A percentile compares a stretch with the other conserved stretches of the same genome.
Evolutionary conservation across 139 green algal genomes (phyloP).

Genomic region (Chlamydomonas applanata): DNA sequence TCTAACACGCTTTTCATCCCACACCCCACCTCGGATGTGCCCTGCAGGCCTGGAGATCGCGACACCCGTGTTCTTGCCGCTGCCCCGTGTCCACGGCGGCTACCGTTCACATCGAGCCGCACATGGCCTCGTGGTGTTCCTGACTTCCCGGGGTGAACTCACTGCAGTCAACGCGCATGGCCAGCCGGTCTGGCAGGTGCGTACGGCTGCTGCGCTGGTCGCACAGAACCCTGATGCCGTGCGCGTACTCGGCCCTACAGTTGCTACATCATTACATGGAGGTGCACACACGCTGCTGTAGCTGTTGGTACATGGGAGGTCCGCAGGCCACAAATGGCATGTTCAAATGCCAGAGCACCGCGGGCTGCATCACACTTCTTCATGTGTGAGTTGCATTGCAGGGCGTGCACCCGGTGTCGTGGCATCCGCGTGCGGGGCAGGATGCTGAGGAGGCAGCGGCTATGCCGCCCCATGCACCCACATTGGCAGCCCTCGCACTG

Average conservation of each 20-base stretch:
- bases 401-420: too few relatives aligned
- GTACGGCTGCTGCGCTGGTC: too few relatives aligned
- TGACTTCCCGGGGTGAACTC: slow-evolving; percentile 79
- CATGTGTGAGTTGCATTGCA: too few relatives aligned
- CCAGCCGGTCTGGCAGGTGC: slow-evolving; percentile 60
- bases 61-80: slow-evolving; percentile 72
- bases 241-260: too few relatives aligned
- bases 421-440: background rate
- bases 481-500: slow-evolving; percentile 70
- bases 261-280: too few relatives aligned
- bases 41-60: slow-evolving; percentile 62
- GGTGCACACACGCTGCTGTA: too few relatives aligned
- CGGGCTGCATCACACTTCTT: too few relatives aligned
- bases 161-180: slow-evolving; percentile 62
- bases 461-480: slow-evolving; percentile 40
- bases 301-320: too few relatives aligned
- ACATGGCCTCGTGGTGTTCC: slow-evolving; percentile 62
- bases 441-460: slow-evolving; percentile 1
- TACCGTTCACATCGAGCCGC: slow-evolving; percentile 33
- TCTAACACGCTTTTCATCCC: background rate
- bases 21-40: too few relatives aligned
- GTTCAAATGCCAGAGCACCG: too few relatives aligned
- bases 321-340: too few relatives aligned
- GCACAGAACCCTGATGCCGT: too few relatives aligned
- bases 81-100: slow-evolving; percentile 47